These are phyloP conservation scores for Boeremia lycopersici DNA, from an alignment of 2,329 filamentous ascomycete species.

Conservation along the genomic window DNA sequence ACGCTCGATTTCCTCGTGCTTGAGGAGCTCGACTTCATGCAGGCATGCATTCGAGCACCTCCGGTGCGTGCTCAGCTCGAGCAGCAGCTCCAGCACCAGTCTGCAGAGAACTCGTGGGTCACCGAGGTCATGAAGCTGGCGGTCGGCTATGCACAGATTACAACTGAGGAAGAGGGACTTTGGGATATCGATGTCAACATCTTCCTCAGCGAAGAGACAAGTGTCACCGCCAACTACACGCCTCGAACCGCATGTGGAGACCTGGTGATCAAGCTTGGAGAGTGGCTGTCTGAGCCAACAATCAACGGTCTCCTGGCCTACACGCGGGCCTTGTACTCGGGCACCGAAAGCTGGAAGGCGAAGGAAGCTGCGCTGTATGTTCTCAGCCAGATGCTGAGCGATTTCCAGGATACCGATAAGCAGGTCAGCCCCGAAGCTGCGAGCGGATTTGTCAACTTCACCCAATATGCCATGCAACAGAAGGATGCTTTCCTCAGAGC, in stretches of 20 bases:
- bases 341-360: conserved; percentile 62
- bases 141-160: conserved; percentile 86
- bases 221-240: conserved; percentile 94
- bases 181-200: conserved; percentile 98
- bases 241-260: conserved; percentile 91
- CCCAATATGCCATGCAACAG: conserved; percentile 75
- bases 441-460: conserved; percentile 77
- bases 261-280: conserved; percentile 87
- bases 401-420: conserved; percentile 80
- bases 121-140: conserved; percentile 85
- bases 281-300: conserved; percentile 80
- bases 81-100: conserved; percentile 68
- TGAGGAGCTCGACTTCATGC: conserved; percentile 94
- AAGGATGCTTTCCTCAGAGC: conserved; percentile 80
- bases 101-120: conserved; percentile 72
- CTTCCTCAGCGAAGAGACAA: conserved; percentile 93
- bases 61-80: conserved; percentile 91
- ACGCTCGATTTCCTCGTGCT: conserved; percentile 91
- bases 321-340: conserved; percentile 73
- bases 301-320: conserved; percentile 80
- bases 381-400: conserved; percentile 80
- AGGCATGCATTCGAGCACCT: conserved; percentile 84
- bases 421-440: conserved; percentile 71
- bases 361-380: conserved; percentile 86
- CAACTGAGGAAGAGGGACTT: conserved; percentile 87